Evolutionary conservation across 176 grass and related monocot species (phyloP), one percentile per base, ranked within the genome.

Genomic region (Eleusine coracana): DNA sequence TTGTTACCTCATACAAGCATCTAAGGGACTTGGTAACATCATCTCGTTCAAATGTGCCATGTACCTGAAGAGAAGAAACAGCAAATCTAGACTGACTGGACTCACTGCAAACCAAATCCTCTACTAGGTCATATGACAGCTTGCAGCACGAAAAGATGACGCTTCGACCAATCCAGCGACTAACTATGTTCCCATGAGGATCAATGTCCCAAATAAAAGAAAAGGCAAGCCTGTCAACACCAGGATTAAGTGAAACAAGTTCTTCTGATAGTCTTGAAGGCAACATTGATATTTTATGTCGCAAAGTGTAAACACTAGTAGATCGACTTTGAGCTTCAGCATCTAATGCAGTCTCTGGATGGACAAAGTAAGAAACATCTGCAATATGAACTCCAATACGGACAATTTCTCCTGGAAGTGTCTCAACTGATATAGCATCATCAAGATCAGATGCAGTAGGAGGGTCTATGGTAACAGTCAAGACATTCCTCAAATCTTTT

Each of bases 161-260:
- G 18, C 87, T 91, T 71, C 70, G 84, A 39, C 93, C 96, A 85
- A 99, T 92, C 96, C 96, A 99, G 31, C 93, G 93, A 64, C 83
- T 84, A 51, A 92, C 71, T 84, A 99, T 90, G 68, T 90, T 96
- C 61, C 96, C 93, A 82, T 66, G 59, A 60, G 65, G 84, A 89
- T 96, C 93, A 21, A 99, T 88, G 60, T 99, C 96, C 96, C 93
- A 99, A 54, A 96, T 92, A 86, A 98, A 83, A 38, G 96, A 98
- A 77, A 98, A 88, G 49, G 96, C 86, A 74, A 95, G 91, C 76
- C 91, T 94, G 68, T 98, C 93, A 66, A 78, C 78, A 73, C 96
- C 93, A 74, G 96, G 91, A 86, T 86, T 86, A 88, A 98, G 93
- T 0, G 96, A 95, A 73, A 80, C 87, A n/a, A 85, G 74, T 54